Evolutionary conservation across 768 basidiomycete genomes (phyloP).

Genomic region (Tricholoma terreum): DNA sequence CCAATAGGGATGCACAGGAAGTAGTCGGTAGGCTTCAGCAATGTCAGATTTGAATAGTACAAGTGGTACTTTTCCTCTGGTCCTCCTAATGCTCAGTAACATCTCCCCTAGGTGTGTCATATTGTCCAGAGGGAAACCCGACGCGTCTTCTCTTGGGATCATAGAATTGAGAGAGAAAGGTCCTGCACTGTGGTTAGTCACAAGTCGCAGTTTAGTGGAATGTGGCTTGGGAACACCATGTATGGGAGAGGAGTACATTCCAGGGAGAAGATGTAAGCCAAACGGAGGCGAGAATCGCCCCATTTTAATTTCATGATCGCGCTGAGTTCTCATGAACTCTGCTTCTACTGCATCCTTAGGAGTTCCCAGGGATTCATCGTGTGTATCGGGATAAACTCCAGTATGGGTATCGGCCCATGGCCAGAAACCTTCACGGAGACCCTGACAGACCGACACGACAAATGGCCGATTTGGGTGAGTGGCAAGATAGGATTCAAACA

Average conservation of each 20-base stretch:
- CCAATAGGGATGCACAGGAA: slow-evolving; percentile 27
- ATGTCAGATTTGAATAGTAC: slow-evolving; percentile 43
- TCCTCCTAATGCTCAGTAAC: no score
- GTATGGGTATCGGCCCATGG: slow-evolving; percentile 33
- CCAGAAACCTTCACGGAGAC: slow-evolving; percentile 38
- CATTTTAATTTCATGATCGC: slow-evolving; percentile 15
- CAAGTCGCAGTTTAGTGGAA: not conserved
- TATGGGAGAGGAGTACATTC: slow-evolving; percentile 35
- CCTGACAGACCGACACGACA: slow-evolving; percentile 25
- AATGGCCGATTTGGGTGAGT: slow-evolving; percentile 34
- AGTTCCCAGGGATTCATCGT: no score
- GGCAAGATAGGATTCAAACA: slow-evolving; percentile 18
- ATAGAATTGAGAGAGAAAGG: slow-evolving; percentile 25
- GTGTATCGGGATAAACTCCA: no score
- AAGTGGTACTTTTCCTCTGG: no score
- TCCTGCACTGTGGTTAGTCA: slow-evolving; percentile 35
- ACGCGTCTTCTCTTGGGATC: slow-evolving; percentile 7
- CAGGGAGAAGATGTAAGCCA: slow-evolving; percentile 21
- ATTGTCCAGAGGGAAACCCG: slow-evolving; percentile 18
- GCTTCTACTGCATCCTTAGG: no score
- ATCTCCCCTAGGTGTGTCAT: slow-evolving; percentile 9
- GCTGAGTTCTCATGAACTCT: slow-evolving; percentile 11
- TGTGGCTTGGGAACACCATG: no score
- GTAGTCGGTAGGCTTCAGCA: no score
- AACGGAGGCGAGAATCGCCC: slow-evolving; percentile 22